phyloP scores from a whole-genome alignment of 176 grass and related monocot species.

The Guadua angustifolia region DNA sequence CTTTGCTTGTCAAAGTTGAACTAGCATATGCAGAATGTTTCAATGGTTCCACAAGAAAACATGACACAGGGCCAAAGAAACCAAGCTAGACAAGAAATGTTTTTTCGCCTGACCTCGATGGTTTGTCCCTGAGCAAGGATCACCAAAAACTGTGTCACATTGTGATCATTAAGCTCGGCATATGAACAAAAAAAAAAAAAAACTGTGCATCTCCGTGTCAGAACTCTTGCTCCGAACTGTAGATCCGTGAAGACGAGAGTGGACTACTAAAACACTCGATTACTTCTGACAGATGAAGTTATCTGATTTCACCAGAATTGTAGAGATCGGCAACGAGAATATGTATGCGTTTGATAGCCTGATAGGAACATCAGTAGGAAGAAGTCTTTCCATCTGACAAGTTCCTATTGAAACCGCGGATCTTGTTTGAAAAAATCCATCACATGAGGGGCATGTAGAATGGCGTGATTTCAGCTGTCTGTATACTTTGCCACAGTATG shows the following conservation, averaged over 20 bases:
- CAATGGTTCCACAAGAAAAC: neutral
- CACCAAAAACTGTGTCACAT: neutral
- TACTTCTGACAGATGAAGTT: too few relatives aligned
- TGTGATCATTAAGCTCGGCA: too few relatives aligned
- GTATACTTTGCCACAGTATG: too few relatives aligned
- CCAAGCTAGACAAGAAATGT: neutral
- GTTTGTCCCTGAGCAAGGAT: neutral
- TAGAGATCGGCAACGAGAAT: neutral
- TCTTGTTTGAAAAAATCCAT: neutral
- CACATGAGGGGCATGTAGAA: neutral
- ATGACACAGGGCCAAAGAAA: neutral
- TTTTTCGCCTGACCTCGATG: neutral
- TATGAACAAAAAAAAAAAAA: neutral
- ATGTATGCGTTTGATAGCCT: neutral
- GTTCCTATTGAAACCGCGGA: neutral
- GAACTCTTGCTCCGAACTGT: too few relatives aligned
- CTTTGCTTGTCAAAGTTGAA: neutral
- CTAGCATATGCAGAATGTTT: neutral
- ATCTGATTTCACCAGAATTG: neutral
- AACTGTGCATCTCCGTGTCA: too few relatives aligned
- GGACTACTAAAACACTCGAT: too few relatives aligned
- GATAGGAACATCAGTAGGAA: neutral
- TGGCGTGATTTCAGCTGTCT: too few relatives aligned
- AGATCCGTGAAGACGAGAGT: too few relatives aligned
- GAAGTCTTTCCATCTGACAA: neutral